Conservation (phyloP, 495 filamentous ascomycete genomes). For the Podospora conica region DNA sequence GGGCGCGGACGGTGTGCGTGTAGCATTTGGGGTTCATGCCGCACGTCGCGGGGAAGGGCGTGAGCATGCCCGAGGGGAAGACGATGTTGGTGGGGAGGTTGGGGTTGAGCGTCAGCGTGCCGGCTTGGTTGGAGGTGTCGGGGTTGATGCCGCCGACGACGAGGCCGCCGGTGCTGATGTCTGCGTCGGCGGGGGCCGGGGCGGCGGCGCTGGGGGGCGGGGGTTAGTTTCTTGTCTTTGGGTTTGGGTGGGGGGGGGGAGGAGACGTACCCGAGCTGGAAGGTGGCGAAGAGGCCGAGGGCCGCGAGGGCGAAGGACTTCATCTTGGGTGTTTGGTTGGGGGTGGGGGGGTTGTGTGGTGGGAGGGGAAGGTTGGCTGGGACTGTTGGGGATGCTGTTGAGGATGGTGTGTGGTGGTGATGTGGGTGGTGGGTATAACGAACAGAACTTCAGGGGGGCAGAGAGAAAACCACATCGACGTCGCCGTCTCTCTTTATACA, state of each 20-base stretch:
- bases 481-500: neutral
- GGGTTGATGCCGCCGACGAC: neutral
- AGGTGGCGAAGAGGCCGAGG: neutral
- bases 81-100: neutral
- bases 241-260: neutral
- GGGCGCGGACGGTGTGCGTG: slow-evolving; percentile 14
- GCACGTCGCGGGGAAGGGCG: neutral
- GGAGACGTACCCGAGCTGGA: neutral
- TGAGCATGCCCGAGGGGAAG: neutral
- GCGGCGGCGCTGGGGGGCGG: neutral
- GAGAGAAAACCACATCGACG: neutral
- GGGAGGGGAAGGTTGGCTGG: neutral
- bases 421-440: no score
- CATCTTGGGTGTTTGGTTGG: neutral
- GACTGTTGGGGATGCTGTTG: neutral
- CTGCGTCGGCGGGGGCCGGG: neutral
- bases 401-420: neutral
- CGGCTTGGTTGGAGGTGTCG: neutral
- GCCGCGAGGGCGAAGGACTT: neutral
- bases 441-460: neutral
- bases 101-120: neutral
- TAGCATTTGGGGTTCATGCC: slow-evolving; percentile 13
- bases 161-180: neutral
- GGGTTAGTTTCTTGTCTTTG: neutral
- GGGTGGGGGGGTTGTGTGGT: no score